Base-by-base conservation (phyloP, 371 early-diverging fungal species). In the Mortierella sp. region DNA sequence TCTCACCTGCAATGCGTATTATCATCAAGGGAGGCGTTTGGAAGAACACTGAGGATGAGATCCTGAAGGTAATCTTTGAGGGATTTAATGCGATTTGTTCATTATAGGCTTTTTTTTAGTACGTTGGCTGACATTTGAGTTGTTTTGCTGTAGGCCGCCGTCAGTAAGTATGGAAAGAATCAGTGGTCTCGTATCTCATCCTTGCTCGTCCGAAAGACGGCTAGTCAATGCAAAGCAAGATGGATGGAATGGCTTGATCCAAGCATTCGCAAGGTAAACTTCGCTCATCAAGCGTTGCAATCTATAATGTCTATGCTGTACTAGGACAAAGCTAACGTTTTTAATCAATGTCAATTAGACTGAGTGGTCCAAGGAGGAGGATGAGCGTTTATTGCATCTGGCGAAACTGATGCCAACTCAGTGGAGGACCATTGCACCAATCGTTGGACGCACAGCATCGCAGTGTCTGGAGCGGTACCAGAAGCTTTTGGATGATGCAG, bases 221-320 rank as follows among this genome's bases (percentile, higher is more conserved):
- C 98, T 30, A 97, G 96, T 80, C 98, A 99, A 81, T 98, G 98
- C 83, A 99, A 99, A 86, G 97, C 98, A 4, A 87, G 99, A 75
- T 99, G 99, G 99, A 96, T 89, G 79, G 99, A 99, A 85, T 99
- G 98, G 98, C 86, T 99, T 34, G 98, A 98, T 84, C 98, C 98
- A 17, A 91, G 94, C 55, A 98, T 99, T 82, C 97, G 96, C 79
- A 98, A 98, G 85, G 89, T 90, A 84, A 31, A 15, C 15, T 21
- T 26, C 6, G n/a, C 37, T 34, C 9, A 43, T 39, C 15, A n/a
- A 21, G 6, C n/a, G 28, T 34, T 34, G 17, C 52, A 19, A 15
- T 30, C n/a, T 52, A 21, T 34, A 52, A n/a, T n/a, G 3, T 6
- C 37, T 32, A 4, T 34, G 37, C 37, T 37, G 31, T n/a, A 19